Base-by-base conservation (phyloP, 306 rosid genomes). In the Vigna nakashimae region DNA sequence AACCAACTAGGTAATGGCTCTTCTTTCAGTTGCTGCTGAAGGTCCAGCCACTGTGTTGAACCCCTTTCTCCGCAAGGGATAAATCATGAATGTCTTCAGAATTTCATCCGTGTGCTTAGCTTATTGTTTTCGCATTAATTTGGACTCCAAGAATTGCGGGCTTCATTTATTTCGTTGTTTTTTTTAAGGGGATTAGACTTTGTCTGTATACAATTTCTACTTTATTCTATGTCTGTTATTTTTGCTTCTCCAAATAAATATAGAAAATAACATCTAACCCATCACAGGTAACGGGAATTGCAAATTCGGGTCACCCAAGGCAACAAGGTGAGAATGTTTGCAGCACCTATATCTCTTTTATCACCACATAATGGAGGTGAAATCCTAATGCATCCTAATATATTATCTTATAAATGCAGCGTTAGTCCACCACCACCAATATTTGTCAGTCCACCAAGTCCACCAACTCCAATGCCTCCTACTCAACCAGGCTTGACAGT, bases 231-330 rank as follows among this genome's bases (percentile, higher is more conserved):
- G 73, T 34, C 32, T 42, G 67, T 9, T 40, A 24, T n/a, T 49
- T 22, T 68, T 74, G 28, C 71, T 67, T 69, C 69, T 60, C 67
- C 45, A 68, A 12, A 38, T 65, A n/a, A 26, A 2, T 51, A 2
- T 30, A 65, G 22, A 48, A 84, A 74, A 56, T 83, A 58, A 80
- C 75, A 64, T 69, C 36, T 73, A 36, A 71, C 18, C 76, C 55
- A 45, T 65, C 72, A 80, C 90, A 92, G 97, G 97, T 80, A 84
- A 5, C 43, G 96, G 96, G 22, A 88, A 50, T 77, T 95, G 98
- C 74, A 90, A 12, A 74, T 95, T 15, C 46, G 36, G 90, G 79
- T 86, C 93, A 45, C n/a, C 93, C 57, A 45, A 76, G 82, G 2
- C 90, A 74, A 22, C 90, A 79, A 88, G 93, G 98, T 92, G 81